These are phyloP conservation scores for Pseudoturritis turrita DNA, from an alignment of 345 rosid species.

Conservation along the genomic window DNA sequence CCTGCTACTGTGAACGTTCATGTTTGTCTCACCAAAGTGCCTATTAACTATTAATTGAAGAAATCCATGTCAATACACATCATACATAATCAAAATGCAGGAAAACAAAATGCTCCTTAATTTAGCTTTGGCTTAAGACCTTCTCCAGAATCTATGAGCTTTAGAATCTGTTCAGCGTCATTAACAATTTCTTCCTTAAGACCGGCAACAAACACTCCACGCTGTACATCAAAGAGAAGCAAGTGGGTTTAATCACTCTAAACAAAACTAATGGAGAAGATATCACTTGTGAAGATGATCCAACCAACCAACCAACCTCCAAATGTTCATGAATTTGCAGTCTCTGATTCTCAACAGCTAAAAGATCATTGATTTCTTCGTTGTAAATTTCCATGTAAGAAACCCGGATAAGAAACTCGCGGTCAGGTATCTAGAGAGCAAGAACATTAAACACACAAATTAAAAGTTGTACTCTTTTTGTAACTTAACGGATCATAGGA, in stretches of 20 bases:
- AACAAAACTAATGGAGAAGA: neutral
- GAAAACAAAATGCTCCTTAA: neutral
- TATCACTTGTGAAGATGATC: neutral
- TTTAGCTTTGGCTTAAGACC: constrained; percentile 41
- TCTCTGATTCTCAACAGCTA: constrained; percentile 73
- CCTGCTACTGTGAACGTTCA: constrained; percentile 93
- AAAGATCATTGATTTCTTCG: constrained; percentile 89
- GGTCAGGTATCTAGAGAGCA: constrained; percentile 50
- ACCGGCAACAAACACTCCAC: constrained; percentile 88
- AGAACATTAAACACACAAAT: constrained; percentile 22
- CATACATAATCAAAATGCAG: neutral
- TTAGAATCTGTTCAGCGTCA: constrained; percentile 74
- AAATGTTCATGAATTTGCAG: constrained; percentile 87
- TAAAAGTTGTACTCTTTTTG: neutral
- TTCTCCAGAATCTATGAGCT: constrained; percentile 86
- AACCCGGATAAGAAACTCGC: constrained; percentile 88
- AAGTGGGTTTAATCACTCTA: constrained; percentile 3
- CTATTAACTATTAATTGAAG: constrained; percentile 54
- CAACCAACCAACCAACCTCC: constrained; percentile 82
- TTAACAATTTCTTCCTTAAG: constrained; percentile 83
- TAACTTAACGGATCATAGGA: neutral
- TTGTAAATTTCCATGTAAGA: constrained; percentile 96
- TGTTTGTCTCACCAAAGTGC: constrained; percentile 95
- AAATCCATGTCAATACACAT: neutral
- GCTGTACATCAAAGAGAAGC: constrained; percentile 39